These are phyloP conservation scores for Clonostachys chloroleuca DNA, from an alignment of 2,329 filamentous ascomycete genomes.

Conservation along the genomic window DNA sequence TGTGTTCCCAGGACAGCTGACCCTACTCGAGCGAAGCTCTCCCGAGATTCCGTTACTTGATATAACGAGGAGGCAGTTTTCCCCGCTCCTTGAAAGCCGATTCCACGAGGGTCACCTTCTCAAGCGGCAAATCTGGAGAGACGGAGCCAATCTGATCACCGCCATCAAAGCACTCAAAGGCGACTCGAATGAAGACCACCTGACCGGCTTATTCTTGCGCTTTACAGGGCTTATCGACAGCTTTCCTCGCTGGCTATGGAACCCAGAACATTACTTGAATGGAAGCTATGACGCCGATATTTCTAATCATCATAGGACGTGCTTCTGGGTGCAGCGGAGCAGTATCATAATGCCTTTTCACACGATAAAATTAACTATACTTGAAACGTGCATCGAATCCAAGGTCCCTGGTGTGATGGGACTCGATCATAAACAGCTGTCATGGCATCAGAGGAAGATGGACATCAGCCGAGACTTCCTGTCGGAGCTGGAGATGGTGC, in stretches of 20 bases:
- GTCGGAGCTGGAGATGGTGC: conserved; percentile 1
- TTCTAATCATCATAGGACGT: not conserved
- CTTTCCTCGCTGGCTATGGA: not conserved
- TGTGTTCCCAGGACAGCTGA: not conserved
- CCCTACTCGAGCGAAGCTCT: not conserved
- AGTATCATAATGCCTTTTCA: conserved; percentile 1
- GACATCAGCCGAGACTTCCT: conserved; percentile 2
- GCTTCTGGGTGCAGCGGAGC: not conserved
- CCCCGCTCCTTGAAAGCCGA: not conserved
- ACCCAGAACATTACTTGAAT: not conserved
- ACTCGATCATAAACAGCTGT: not conserved
- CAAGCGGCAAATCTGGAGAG: conserved; percentile 1
- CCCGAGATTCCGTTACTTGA: not conserved
- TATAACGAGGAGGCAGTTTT: not conserved
- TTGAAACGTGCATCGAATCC: not conserved
- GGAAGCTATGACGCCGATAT: not conserved
- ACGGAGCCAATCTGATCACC: not conserved
- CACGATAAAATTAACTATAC: conserved; percentile 1
- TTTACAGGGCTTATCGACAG: conserved; percentile 1
- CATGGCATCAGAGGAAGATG: conserved; percentile 1
- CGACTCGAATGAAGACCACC: not conserved
- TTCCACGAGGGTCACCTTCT: not conserved
- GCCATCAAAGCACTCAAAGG: not conserved
- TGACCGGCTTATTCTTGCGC: not conserved
- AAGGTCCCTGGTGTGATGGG: conserved; percentile 1